Percentiles rank a stretch among this genome's conserved stretches.
phyloP scores from a whole-genome alignment of 345 rosid genomes.

The Toxicodendron radicans region DNA sequence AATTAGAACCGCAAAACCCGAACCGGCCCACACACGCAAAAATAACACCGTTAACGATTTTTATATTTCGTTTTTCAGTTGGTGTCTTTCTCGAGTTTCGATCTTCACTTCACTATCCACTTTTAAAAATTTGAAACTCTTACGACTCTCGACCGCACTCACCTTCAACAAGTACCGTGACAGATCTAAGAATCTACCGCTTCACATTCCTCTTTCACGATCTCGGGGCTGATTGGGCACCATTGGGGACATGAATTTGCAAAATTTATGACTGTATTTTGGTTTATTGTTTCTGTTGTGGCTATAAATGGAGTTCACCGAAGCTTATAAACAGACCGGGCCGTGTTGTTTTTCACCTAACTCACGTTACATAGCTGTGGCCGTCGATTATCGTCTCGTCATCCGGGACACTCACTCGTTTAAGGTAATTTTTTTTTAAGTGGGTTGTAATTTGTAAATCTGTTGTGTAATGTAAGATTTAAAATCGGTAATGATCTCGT shows the following conservation, averaged over 20 bases:
- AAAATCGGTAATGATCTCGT: background rate
- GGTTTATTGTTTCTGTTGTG: background rate
- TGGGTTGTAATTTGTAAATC: too few species aligned
- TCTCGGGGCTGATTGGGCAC: background rate
- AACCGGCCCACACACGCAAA: background rate
- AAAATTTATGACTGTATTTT: background rate
- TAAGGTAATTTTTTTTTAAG: conserved; percentile 42
- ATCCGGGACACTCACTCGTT: conserved; percentile 83
- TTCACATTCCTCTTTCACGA: background rate
- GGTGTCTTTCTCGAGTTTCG: background rate
- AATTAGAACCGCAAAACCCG: background rate
- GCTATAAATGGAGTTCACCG: conserved; percentile 81
- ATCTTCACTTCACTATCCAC: conserved; percentile 3
- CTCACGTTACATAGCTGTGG: conserved; percentile 83
- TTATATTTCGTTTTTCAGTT: background rate
- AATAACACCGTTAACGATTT: background rate
- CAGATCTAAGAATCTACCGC: conserved; percentile 3
- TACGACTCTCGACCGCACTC: background rate
- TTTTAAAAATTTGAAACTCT: background rate
- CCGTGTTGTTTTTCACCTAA: conserved; percentile 92
- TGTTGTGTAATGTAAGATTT: background rate
- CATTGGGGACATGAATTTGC: conserved; percentile 4
- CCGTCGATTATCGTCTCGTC: conserved; percentile 85
- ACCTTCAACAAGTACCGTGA: background rate
- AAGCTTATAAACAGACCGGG: conserved; percentile 82